Percentiles rank a stretch among this genome's conserved stretches.
Conservation (phyloP, 2,329 filamentous ascomycete genomes). For the Phialophora tarda region DNA sequence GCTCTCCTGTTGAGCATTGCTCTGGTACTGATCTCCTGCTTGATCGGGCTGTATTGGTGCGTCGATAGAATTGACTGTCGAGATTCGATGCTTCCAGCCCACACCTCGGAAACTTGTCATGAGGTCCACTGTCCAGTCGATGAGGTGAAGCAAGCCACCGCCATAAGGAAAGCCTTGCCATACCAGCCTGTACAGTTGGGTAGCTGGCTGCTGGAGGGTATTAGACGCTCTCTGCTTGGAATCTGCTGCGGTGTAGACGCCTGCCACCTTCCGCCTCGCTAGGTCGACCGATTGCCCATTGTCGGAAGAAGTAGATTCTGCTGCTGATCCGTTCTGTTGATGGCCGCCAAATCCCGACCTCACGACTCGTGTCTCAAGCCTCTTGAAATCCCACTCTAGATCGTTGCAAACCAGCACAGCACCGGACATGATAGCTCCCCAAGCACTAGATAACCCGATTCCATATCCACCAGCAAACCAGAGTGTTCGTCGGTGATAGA, state of each 20-base stretch:
- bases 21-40: slow-evolving; percentile 37
- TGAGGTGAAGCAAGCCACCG: slow-evolving; percentile 60
- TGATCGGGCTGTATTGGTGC: slow-evolving; percentile 40
- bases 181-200: slow-evolving; percentile 29
- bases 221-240: slow-evolving; percentile 17
- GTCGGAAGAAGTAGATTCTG: neutral
- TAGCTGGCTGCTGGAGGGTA: slow-evolving; percentile 11
- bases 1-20: slow-evolving; percentile 17
- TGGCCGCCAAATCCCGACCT: slow-evolving; percentile 21
- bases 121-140: slow-evolving; percentile 64
- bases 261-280: slow-evolving; percentile 20
- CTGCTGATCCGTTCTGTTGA: slow-evolving; percentile 13
- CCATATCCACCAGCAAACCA: slow-evolving; percentile 60
- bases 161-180: slow-evolving; percentile 45
- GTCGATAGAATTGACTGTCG: slow-evolving; percentile 51
- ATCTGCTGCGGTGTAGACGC: slow-evolving; percentile 17
- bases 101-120: slow-evolving; percentile 64
- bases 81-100: slow-evolving; percentile 65
- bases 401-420: slow-evolving; percentile 62
- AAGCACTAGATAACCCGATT: slow-evolving; percentile 60
- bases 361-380: slow-evolving; percentile 56
- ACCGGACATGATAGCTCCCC: slow-evolving; percentile 60
- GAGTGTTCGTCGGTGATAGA: slow-evolving; percentile 49
- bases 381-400: slow-evolving; percentile 59
- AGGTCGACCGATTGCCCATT: slow-evolving; percentile 3